Evolutionary conservation across 2,329 filamentous ascomycete genomes (phyloP), one percentile per base, ranked within the genome.

Genomic region (Huntiella moniliformis): DNA sequence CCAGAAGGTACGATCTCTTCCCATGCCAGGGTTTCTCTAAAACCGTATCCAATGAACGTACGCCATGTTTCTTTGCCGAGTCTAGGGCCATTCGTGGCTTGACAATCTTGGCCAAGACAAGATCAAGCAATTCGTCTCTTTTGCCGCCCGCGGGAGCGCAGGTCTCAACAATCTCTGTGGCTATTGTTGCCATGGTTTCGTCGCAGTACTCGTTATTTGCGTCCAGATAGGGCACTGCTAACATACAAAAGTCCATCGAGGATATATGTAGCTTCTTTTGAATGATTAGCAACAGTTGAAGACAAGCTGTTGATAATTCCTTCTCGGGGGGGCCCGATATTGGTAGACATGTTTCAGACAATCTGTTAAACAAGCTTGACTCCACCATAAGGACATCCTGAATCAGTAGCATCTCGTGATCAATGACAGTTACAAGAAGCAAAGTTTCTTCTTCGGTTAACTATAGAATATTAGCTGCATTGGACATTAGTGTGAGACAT

Each of bases 1-100:
- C n/a, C n/a, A 50, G 45, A 32, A 52, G 22, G 17, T 47, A 16
- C 33, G 42, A 16, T 12, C 11, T 32, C n/a, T 11, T 37, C 15
- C 50, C 54, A 37, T 45, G 16, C 28, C 42, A 46, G 3, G 47
- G 43, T 18, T 31, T 22, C 35, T 34, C 51, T 17, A 52, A 51
- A 32, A 7, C 7, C n/a, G 34, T 16, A 18, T 42, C 40, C 7
- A 42, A 42, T 17, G 40, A 33, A n/a, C 13, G 11, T 15, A 42
- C 11, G 8, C 31, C 40, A 5, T 22, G n/a, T n/a, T 48, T 32
- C 16, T 33, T 12, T 42, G 46, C 12, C 22, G 37, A n/a, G 33
- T 5, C 28, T 6, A 28, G 28, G 6, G 40, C 13, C 12, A 48
- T 18, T 4, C 41, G 35, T 7, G 47, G 47, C 10, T 39, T 38